Evolutionary conservation across 768 basidiomycete genomes (phyloP), one percentile per base, ranked within the genome.

Genomic region (Hydnomerulius pinastri): DNA sequence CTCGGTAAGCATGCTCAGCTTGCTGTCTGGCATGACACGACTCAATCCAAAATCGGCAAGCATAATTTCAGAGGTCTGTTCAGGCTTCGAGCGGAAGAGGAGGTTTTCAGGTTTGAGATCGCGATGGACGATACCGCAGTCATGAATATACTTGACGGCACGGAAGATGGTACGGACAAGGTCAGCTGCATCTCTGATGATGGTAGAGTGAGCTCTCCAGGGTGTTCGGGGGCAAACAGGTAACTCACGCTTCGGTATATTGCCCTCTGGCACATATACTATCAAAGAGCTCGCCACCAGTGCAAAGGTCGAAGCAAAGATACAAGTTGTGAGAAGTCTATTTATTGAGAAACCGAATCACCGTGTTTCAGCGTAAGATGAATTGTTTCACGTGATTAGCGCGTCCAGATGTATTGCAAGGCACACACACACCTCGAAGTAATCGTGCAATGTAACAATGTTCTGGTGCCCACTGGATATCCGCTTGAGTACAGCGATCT

Each of bases 101-200:
- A 99, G 81, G 72, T 99, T 99, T 74, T 99, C 96, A 4, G 96
- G 96, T 71, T 99, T 99, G 54, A 99, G 73, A 64, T 99, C 95
- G 59, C 97, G 82, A 64, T 99, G 96, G 11, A 99, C 96, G 64
- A 99, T 94, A 13, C 91, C 94, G 50, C 84, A 78, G 28, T 83
- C 81, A 65, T 99, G 96, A 44, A 99, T 86, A 69, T 98, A 96
- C 55, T 87, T 80, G 53, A 98, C 95, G 12, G 94, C 87, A 43
- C 77, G 77, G 60, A 92, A 80, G 68, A 98, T 90, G 13, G 90
- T 93, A 46, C 90, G 83, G 6, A 99, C 79, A 43, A 99, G 85
- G 37, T 74, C 79, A 3, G 94, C 91, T 1, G 96, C 97, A 60
- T 99, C 96, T 43, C 90, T 93, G 35, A 25, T 60, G 13, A 71